Conservation (phyloP, 768 basidiomycete genomes). For the Russula earlei region DNA sequence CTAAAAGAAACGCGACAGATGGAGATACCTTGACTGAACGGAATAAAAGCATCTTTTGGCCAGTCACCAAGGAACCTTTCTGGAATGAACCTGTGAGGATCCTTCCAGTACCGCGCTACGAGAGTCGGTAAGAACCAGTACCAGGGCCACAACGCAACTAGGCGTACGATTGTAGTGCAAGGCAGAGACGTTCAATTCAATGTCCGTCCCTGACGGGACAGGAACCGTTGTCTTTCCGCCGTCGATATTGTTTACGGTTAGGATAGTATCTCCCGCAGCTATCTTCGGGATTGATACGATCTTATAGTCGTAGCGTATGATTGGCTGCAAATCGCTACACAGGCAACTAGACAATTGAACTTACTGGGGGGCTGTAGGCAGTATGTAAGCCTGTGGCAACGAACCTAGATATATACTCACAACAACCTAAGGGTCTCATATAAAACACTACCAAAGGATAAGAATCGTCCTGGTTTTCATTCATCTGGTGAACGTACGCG, state of each 20-base stretch:
- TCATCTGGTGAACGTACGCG: not conserved
- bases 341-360: not conserved
- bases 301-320: conserved; percentile 27
- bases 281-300: conserved; percentile 36
- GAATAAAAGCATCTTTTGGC: conserved; percentile 28
- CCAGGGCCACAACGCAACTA: too few relatives aligned
- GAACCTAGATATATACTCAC: not conserved
- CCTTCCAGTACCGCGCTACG: conserved; percentile 47
- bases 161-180: conserved; percentile 43
- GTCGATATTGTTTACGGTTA: conserved; percentile 26
- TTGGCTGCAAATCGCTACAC: not conserved
- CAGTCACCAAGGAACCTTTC: conserved; percentile 29
- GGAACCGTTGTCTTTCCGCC: conserved; percentile 33
- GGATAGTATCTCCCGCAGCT: conserved; percentile 37
- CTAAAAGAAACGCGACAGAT: not conserved
- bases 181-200: conserved; percentile 32
- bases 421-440: conserved; percentile 42
- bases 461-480: not conserved
- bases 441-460: conserved; percentile 30
- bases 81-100: conserved; percentile 39
- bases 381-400: not conserved
- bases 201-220: conserved; percentile 34
- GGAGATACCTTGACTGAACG: conserved; percentile 23
- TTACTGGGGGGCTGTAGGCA: conserved; percentile 1
- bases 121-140: not conserved